phyloP scores from a whole-genome alignment of 768 basidiomycete species.

The Suillus subaureus region DNA sequence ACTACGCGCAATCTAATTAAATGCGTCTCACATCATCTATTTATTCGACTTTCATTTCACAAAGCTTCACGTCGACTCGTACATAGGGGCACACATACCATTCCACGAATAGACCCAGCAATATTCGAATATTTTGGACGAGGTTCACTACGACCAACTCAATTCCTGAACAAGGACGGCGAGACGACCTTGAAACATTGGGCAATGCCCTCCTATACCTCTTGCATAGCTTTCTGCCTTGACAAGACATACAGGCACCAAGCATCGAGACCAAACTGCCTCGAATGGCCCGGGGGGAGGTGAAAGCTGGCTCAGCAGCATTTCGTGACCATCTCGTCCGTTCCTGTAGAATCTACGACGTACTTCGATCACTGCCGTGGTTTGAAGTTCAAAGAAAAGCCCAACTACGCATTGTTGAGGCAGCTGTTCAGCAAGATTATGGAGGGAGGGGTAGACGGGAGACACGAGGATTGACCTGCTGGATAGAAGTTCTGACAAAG shows the following conservation, averaged over 20 bases:
- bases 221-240: too few species aligned
- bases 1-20: not conserved
- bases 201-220: too few species aligned
- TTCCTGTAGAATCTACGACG: not conserved
- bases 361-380: not conserved
- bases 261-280: not conserved
- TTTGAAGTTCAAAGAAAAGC: slow-evolving; percentile 19
- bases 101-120: too few species aligned
- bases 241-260: not conserved
- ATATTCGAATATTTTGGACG: too few species aligned
- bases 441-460: too few species aligned
- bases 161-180: too few species aligned
- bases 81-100: too few species aligned
- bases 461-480: not conserved
- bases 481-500: not conserved
- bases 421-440: not conserved
- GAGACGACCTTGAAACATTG: too few species aligned
- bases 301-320: not conserved
- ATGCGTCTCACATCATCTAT: not conserved
- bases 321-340: not conserved
- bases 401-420: not conserved
- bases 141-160: too few species aligned
- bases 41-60: too few species aligned
- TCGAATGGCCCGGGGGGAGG: not conserved
- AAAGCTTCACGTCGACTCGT: too few species aligned